phyloP scores from a whole-genome alignment of 257 asterid species.

The Schizonepeta tenuifolia region DNA sequence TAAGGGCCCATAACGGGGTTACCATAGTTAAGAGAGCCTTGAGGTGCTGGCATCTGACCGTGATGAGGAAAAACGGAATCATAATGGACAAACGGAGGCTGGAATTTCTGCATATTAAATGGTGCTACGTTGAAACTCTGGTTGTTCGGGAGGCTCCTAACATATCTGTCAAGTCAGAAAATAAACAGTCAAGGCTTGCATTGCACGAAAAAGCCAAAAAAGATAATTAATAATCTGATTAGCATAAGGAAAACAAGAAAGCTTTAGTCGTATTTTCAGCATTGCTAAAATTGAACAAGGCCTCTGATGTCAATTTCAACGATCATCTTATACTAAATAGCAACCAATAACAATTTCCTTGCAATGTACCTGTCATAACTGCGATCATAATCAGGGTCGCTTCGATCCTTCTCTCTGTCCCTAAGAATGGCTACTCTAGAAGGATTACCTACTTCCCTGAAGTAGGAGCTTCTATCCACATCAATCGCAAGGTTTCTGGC shows the following conservation, averaged over 20 bases:
- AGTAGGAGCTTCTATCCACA: constrained; percentile 47
- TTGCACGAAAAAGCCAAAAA: not conserved
- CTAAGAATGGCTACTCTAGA: constrained; percentile 91
- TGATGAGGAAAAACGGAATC: constrained; percentile 69
- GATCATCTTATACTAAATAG: not conserved
- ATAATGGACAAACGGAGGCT: constrained; percentile 69
- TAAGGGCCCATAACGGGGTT: constrained; percentile 70
- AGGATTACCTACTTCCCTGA: constrained; percentile 58
- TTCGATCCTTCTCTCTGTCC: constrained; percentile 94
- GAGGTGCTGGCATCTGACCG: constrained; percentile 67
- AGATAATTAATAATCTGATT: not conserved
- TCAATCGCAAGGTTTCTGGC: constrained; percentile 53
- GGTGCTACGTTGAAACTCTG: constrained; percentile 61
- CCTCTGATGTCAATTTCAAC: not conserved
- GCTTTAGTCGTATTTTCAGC: not conserved
- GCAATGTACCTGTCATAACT: constrained; percentile 73
- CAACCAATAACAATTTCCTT: constrained; percentile 10
- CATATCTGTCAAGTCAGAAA: constrained; percentile 53
- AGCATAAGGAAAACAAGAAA: constrained; percentile 12
- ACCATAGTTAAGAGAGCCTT: constrained; percentile 65
- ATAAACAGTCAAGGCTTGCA: constrained; percentile 2
- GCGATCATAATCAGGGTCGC: constrained; percentile 97
- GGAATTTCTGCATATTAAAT: constrained; percentile 60
- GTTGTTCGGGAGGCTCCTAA: constrained; percentile 57
- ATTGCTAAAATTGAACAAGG: not conserved